These are phyloP conservation scores for Cystofilobasidium bisporidii DNA, from an alignment of 768 basidiomycete species.

Conservation along the genomic window DNA sequence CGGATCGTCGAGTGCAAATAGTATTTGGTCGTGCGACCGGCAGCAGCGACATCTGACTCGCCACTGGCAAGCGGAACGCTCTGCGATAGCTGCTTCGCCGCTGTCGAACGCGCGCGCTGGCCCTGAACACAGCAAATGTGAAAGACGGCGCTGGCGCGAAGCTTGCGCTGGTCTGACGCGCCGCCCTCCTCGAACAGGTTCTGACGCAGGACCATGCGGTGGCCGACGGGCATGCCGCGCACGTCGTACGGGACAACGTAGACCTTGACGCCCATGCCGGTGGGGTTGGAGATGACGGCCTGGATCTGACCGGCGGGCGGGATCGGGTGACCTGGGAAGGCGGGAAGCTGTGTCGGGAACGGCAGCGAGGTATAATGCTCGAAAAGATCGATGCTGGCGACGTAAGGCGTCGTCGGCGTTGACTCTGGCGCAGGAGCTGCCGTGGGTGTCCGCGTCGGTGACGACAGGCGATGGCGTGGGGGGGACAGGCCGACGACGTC, in stretches of 20 bases:
- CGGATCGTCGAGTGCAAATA: constrained; percentile 36
- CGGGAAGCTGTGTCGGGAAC: neutral
- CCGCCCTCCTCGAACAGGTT: constrained; percentile 30
- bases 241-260: constrained; percentile 40
- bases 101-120: neutral
- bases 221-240: constrained; percentile 33
- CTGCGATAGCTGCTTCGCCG: neutral
- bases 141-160: constrained; percentile 37
- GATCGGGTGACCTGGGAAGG: constrained; percentile 36
- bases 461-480: neutral
- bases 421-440: constrained; percentile 3
- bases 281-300: constrained; percentile 37
- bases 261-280: constrained; percentile 36
- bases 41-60: neutral
- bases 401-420: constrained; percentile 34
- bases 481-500: neutral
- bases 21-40: neutral
- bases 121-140: constrained; percentile 37
- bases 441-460: neutral
- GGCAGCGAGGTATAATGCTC: constrained; percentile 30
- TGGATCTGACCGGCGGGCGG: constrained; percentile 38
- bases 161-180: constrained; percentile 27
- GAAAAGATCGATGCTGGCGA: constrained; percentile 37
- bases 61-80: neutral
- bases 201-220: constrained; percentile 37